Base-by-base conservation (phyloP, 768 basidiomycete genomes). In the Mycena chlorophos region DNA sequence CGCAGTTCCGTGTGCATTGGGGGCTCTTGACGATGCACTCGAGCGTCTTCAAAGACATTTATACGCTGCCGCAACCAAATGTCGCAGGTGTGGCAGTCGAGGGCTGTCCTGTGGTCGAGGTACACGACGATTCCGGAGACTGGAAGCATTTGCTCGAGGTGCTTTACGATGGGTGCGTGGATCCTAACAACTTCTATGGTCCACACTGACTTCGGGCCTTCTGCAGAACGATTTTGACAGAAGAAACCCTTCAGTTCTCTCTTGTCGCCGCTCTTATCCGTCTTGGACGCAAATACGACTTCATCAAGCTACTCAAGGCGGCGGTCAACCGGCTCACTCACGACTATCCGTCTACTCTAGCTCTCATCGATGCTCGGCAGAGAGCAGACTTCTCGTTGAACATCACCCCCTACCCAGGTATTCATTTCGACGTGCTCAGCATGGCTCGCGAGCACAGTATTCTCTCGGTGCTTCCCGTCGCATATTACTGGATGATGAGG, bases 21-120 rank as follows among this genome's bases (percentile, higher is more conserved):
- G 43, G 50, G 17, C 51, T 68, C 0, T 56, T 69, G 2, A 47
- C 63, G 3, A 45, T 55, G 5, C 59, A 64, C 5, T 69, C 69
- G 2, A 48, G 65, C 1, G 56, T 70, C 13, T 69, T 68, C 46
- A 45, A 34, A 20, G 60, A 61, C 37, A 66, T 71, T 63, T 60
- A 65, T 30, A 29, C 56, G 0, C 17, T 66, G 10, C 63, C 65
- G 2, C 60, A 61, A 31, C 49, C 65, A 3, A n/a, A 37, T n/a
- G 19, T 27, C 4, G 45, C 39, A 19, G 48, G 50, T 20, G 34
- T n/a, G 1, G 49, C 25, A 8, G 47, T 52, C 17, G 51, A 57
- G 0, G 56, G 56, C 4, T 52, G 38, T 19, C 51, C 51, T n/a
- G 5, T 52, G 1, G 37, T 58, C 6, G 42, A 54, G 5, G 19